These are phyloP conservation scores for Haematococcus lacustris DNA, from an alignment of 139 green algal genomes.

Conservation along the genomic window DNA sequence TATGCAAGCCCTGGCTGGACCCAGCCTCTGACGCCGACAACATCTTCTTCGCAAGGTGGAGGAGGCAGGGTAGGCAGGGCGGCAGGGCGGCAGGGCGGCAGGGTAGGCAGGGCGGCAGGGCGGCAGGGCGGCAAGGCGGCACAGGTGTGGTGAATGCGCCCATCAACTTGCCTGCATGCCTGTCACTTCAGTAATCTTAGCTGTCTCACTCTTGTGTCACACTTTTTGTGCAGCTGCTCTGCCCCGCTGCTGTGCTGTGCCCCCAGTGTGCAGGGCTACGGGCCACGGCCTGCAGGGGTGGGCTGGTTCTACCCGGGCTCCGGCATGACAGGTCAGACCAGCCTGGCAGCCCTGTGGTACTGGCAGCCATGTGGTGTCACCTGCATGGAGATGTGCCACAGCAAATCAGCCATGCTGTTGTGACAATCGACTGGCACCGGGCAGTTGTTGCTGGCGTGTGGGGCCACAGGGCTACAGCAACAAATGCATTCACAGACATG, in stretches of 20 bases:
- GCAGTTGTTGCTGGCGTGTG: neutral
- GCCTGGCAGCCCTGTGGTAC: neutral
- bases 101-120: too few species aligned
- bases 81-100: too few species aligned
- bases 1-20: slow-evolving; percentile 79
- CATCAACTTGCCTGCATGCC: too few species aligned
- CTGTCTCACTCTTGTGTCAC: too few species aligned
- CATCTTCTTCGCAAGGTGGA: slow-evolving; percentile 89
- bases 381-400: neutral
- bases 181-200: too few species aligned
- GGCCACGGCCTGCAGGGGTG: slow-evolving; percentile 25
- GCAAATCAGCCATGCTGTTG: neutral
- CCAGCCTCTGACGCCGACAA: slow-evolving; percentile 70
- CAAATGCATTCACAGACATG: neutral
- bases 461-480: neutral
- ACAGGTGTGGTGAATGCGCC: too few species aligned
- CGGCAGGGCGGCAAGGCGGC: too few species aligned
- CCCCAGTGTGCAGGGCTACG: slow-evolving; percentile 67
- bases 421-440: neutral
- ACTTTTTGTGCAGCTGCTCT: too few species aligned
- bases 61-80: too few species aligned
- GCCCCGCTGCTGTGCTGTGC: too few species aligned
- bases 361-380: neutral
- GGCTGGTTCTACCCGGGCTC: slow-evolving; percentile 77
- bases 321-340: slow-evolving; percentile 69